Conservation (phyloP, 2,329 filamentous ascomycete genomes). For the Aspergillus fumigatus region DNA sequence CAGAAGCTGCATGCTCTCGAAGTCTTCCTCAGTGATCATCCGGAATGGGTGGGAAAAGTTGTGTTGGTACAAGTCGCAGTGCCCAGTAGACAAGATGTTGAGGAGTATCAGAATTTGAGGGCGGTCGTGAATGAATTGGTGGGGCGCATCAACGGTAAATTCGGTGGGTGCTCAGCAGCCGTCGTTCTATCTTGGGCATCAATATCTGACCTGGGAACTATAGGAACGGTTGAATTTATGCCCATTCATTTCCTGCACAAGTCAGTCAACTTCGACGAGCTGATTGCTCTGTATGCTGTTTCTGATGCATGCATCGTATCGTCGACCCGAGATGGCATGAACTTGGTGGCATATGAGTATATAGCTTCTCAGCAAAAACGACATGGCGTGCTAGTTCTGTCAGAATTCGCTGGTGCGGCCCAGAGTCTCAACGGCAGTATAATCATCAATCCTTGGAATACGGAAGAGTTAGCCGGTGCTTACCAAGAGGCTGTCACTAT, state of each 20-base stretch:
- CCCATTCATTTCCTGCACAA: slow-evolving; percentile 97
- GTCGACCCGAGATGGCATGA: slow-evolving; percentile 92
- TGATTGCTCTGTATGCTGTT: slow-evolving; percentile 83
- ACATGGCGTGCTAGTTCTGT: slow-evolving; percentile 87
- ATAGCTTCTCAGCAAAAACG: slow-evolving; percentile 84
- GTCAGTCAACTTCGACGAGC: slow-evolving; percentile 84
- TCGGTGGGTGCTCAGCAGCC: slow-evolving; percentile 49
- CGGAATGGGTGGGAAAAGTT: slow-evolving; percentile 96
- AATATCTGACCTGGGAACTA: not conserved
- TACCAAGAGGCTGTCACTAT: slow-evolving; percentile 94
- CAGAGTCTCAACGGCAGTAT: slow-evolving; percentile 87
- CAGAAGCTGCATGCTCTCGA: slow-evolving; percentile 96
- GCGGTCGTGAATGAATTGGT: slow-evolving; percentile 96
- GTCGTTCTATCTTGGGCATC: not conserved
- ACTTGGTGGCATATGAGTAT: slow-evolving; percentile 93
- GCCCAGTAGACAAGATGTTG: slow-evolving; percentile 89
- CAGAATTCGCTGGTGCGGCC: slow-evolving; percentile 88
- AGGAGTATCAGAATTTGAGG: slow-evolving; percentile 94
- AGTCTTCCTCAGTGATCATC: slow-evolving; percentile 93
- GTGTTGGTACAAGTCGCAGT: slow-evolving; percentile 95
- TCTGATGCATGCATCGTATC: slow-evolving; percentile 86
- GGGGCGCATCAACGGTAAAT: slow-evolving; percentile 93
- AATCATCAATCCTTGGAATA: slow-evolving; percentile 96
- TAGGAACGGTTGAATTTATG: slow-evolving; percentile 89
- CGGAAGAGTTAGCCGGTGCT: slow-evolving; percentile 85